Evolutionary conservation across 305 asterid species (phyloP), one percentile per base, ranked within the genome.

Genomic region (Fraxinus floribunda): DNA sequence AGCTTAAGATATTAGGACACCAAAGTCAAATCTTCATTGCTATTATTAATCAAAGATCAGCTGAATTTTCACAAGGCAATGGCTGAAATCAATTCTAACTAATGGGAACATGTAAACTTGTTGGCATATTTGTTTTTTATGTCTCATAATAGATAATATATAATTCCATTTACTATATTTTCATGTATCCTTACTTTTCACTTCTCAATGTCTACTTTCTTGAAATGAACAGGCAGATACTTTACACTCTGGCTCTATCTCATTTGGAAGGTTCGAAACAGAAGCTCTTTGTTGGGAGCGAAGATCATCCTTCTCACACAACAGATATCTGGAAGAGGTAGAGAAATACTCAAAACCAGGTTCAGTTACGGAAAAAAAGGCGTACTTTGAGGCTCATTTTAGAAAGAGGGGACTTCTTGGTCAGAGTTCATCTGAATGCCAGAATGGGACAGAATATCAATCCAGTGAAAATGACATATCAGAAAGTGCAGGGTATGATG

Each of bases 221-320:
- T 84, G 57, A 83, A 85, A 64, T 85, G 85, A 57, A 81, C 94
- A 94, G 98, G 90, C 86, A 6, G 91, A 89, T 82, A 87, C 90
- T n/a, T 76, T 93, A 20, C 93, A 84, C 79, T 94, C 94, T 9
- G 98, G 97, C 55, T 94, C 97, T 60, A 90, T 94, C 86, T 94
- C 98, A 41, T 94, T 93, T 72, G 98, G 97, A 84, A 89, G 97
- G 85, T 94, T 89, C 78, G 95, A 94, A 76, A 88, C 60, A 35
- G 98, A 94, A 89, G 85, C 78, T 76, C 85, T 94, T 57, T 93
- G 97, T 86, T 94, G 98, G 98, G 98, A 94, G 84, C 89, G 94
- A 87, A 88, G 97, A 86, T 95, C 98, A 16, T 90, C 95, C 71
- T 95, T 95, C 84, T 89, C 94, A 1, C 98, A 90, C 75, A 95